Percentiles rank a stretch among this genome's conserved stretches.
These are phyloP conservation scores for Clarireedia paspali DNA, from an alignment of 2,329 filamentous ascomycete species.

Conservation along the genomic window DNA sequence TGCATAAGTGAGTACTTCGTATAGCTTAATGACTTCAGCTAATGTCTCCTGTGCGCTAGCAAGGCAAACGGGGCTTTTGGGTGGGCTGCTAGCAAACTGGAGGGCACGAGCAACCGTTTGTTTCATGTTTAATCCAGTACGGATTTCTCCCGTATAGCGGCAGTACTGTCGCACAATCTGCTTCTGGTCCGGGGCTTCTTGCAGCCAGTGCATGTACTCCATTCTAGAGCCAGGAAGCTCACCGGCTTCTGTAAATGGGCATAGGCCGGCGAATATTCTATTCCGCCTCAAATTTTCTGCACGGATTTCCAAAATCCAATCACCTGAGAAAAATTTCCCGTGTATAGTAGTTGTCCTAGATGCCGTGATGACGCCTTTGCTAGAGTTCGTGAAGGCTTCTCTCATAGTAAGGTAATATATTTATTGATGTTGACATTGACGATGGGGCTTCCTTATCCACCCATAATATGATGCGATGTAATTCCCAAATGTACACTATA, in stretches of 20 bases:
- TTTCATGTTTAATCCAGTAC: conserved; percentile 62
- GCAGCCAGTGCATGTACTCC: conserved; percentile 71
- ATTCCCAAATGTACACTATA: no score
- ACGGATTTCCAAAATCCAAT: no score
- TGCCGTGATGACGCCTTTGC: no score
- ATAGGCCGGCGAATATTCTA: conserved; percentile 59
- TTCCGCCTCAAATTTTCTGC: no score
- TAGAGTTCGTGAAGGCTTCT: no score
- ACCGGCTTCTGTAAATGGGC: conserved; percentile 61
- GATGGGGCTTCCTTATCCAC: no score
- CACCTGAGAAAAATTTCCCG: no score
- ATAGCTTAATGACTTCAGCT: conserved; percentile 54
- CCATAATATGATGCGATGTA: no score
- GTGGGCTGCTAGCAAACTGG: conserved; percentile 59
- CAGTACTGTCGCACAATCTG: conserved; percentile 64
- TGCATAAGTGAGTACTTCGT: conserved; percentile 42
- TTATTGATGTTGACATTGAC: no score
- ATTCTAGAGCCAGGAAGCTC: conserved; percentile 59
- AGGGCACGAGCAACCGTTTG: conserved; percentile 63
- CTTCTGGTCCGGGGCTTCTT: conserved; percentile 67
- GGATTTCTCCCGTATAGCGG: conserved; percentile 60
- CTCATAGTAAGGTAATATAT: no score
- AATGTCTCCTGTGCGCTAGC: conserved; percentile 56
- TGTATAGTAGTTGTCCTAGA: no score
- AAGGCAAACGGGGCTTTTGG: conserved; percentile 60